Evolutionary conservation across 192 early-diverging fungal genomes (phyloP).

Genomic region (Backusella psychrophila): DNA sequence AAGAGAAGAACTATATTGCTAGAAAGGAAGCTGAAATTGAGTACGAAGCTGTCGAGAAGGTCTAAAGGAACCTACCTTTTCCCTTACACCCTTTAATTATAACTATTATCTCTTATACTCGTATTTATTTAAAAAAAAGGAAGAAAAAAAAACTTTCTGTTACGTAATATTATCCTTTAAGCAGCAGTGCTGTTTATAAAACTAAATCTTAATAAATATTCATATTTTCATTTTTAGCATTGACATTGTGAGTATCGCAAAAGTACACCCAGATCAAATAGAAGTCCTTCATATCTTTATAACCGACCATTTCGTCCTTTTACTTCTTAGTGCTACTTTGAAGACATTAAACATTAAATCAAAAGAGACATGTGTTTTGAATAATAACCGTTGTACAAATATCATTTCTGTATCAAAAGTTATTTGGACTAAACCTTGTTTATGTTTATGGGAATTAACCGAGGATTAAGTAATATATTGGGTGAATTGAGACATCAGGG

Average conservation of each 20-base stretch:
- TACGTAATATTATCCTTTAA: not conserved
- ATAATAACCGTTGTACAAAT: not conserved
- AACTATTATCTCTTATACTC: not conserved
- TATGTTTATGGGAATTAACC: not conserved
- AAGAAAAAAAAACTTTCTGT: not conserved
- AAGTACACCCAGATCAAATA: not conserved
- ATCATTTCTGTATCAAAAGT: not conserved
- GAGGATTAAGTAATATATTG: not conserved
- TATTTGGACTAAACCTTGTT: not conserved
- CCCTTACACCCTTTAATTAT: not conserved
- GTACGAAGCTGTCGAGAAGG: not conserved
- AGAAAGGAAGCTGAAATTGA: not conserved
- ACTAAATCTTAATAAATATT: not conserved
- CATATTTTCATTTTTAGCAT: slow-evolving; percentile 6
- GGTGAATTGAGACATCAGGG: not conserved
- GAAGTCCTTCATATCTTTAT: too few species aligned
- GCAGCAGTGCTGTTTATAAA: slow-evolving; percentile 4
- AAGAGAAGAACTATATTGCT: not conserved
- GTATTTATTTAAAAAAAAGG: not conserved
- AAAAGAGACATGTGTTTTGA: not conserved
- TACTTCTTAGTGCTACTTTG: not conserved
- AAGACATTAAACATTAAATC: not conserved
- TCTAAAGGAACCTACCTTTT: not conserved
- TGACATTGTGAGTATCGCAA: not conserved
- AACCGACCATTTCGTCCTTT: not conserved